phyloP scores from a whole-genome alignment of 306 rosid genomes.

The Coriaria nepalensis region DNA sequence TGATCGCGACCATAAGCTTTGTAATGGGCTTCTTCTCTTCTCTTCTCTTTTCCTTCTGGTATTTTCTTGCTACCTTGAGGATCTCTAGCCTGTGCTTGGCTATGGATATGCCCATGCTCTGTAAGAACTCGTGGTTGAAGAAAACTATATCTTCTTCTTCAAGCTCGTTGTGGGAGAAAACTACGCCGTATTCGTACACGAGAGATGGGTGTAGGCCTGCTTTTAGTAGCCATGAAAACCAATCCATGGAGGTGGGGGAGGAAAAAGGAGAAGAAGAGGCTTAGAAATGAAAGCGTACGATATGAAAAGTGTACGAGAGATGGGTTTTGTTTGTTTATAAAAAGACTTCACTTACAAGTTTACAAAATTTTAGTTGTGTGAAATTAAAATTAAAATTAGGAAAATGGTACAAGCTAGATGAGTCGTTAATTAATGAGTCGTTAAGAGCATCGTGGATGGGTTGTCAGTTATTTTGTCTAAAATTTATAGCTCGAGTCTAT shows the following conservation, averaged over 20 bases:
- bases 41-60: constrained; percentile 13
- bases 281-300: constrained; percentile 11
- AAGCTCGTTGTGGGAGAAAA: constrained; percentile 74
- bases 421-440: no score
- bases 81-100: constrained; percentile 88
- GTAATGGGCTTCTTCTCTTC: constrained; percentile 25
- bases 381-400: no score
- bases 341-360: no score
- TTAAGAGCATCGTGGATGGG: no score
- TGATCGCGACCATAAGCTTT: constrained; percentile 51
- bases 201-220: constrained; percentile 58
- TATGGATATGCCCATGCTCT: constrained; percentile 87
- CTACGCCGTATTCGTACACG: constrained; percentile 70
- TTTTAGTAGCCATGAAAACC: constrained; percentile 88
- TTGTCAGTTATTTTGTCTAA: no score
- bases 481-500: no score
- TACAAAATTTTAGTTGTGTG: no score
- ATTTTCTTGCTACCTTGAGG: constrained; percentile 57
- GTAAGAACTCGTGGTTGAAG: constrained; percentile 89
- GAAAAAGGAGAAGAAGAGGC: constrained; percentile 5
- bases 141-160: constrained; percentile 65
- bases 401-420: no score
- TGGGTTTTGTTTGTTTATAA: no score
- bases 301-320: neutral
- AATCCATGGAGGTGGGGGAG: constrained; percentile 41